Percentiles rank a stretch among this genome's conserved stretches.
phyloP scores from a whole-genome alignment of 2,329 filamentous ascomycete species.

The Sclerotinia subarctica region DNA sequence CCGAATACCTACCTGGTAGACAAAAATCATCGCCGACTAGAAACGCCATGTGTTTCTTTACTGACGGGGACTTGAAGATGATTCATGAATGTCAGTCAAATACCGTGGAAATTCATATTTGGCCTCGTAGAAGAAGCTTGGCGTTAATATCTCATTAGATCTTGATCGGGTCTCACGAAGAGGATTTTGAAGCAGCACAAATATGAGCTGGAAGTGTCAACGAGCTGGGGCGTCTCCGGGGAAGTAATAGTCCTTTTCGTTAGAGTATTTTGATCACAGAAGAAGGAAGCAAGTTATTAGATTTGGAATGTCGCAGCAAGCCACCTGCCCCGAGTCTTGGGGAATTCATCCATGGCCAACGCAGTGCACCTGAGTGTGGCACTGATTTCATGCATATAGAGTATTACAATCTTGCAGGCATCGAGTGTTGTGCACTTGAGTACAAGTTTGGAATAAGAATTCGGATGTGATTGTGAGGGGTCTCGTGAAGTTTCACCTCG shows the following conservation, averaged over 20 bases:
- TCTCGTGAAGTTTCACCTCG: not conserved
- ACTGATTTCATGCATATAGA: not conserved
- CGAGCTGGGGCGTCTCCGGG: not conserved
- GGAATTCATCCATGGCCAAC: not conserved
- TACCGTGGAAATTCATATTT: not conserved
- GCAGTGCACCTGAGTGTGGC: not conserved
- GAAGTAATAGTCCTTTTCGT: not conserved
- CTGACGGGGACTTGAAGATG: too few relatives aligned
- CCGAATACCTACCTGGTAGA: not conserved
- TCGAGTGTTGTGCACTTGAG: not conserved
- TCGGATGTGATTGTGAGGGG: not conserved
- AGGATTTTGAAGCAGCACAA: not conserved
- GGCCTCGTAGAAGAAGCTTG: not conserved
- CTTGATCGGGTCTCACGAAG: not conserved
- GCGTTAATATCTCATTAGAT: not conserved
- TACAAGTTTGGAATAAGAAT: not conserved
- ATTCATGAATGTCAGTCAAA: not conserved
- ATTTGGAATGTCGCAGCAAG: not conserved
- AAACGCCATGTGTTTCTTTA: not conserved
- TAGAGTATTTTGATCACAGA: too few relatives aligned
- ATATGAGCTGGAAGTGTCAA: too few relatives aligned
- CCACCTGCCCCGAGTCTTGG: not conserved
- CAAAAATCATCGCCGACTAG: not conserved
- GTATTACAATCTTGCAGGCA: not conserved
- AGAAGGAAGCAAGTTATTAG: not conserved